Base-by-base conservation (phyloP, 306 rosid species). In the barrel medic (Medicago truncatula) region DNA sequence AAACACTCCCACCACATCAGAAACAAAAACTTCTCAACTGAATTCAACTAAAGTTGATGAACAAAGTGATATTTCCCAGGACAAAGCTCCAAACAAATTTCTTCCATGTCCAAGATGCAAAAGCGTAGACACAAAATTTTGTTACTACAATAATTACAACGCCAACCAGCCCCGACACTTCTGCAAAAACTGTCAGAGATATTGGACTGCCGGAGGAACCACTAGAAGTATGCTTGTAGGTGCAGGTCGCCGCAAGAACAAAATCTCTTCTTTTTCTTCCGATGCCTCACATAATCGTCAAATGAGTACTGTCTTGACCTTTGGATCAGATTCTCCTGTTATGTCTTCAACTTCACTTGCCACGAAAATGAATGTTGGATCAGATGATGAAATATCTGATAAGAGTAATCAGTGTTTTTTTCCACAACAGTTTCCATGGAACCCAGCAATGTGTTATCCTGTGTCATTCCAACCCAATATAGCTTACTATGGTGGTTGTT, bases 181-280 rank as follows among this genome's bases (percentile, higher is more conserved):
- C 81, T 93, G 98, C 78, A 93, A 93, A 85, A 89, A 87, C 76
- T 93, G 98, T 58, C 98, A 89, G 71, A 87, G 98, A 78, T 93
- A 93, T 69, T 93, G 98, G 98, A 93, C 98, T 4, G 89, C 97
- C 2, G 98, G 98, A 57, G 98, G 98, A 47, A 86, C 87, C 58
- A 93, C 89, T 88, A 85, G 98, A 78, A 89, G 86, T 62, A 91
- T 93, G 8, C 96, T 91, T 0, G 91, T 93, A 1, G 98, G 97
- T 0, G 96, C 98, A 10, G 98, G 98, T 40, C 96, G 98, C 6
- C 92, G 98, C 53, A 93, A 89, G 87, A 91, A 88, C 87, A 93
- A 93, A 67, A 87, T 21, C 72, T 41, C 85, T 5, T 34, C 38
- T 72, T 34, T 34, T 34, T 21, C 49, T 17, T 10, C 49, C 2